phyloP scores from a whole-genome alignment of 164 flowering plant genomes.

The Piper longum region DNA sequence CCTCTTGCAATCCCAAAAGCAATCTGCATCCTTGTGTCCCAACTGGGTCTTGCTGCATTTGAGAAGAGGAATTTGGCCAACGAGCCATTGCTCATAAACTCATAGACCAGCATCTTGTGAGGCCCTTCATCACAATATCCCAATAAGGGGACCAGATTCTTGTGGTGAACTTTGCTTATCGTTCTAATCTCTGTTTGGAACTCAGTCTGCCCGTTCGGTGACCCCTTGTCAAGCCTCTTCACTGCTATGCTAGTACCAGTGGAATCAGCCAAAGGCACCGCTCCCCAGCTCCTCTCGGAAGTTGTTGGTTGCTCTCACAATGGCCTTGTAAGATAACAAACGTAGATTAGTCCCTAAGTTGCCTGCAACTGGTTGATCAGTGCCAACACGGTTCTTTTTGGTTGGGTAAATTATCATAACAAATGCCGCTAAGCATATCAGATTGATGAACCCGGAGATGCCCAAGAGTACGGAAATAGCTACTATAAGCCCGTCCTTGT shows the following conservation, averaged over 20 bases:
- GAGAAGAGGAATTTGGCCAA: constrained; percentile 10
- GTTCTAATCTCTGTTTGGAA: constrained; percentile 5
- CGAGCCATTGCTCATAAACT: constrained; percentile 14
- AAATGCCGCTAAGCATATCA: constrained; percentile 1
- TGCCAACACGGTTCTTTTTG: neutral
- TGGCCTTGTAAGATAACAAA: constrained; percentile 6
- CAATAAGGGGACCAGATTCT: neutral
- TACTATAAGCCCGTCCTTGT: constrained; percentile 5
- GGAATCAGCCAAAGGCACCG: constrained; percentile 7
- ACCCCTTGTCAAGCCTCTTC: constrained; percentile 7
- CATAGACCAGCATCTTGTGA: constrained; percentile 12
- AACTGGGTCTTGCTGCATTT: constrained; percentile 5
- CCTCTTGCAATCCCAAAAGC: constrained; percentile 15
- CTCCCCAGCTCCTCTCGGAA: constrained; percentile 14
- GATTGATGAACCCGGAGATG: constrained; percentile 27
- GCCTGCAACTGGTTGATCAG: neutral
- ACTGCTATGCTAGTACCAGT: constrained; percentile 3
- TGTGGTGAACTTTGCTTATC: neutral
- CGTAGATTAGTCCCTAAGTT: neutral
- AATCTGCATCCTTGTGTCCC: constrained; percentile 6
- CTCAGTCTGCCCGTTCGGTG: neutral
- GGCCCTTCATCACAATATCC: constrained; percentile 6
- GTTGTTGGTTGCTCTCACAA: constrained; percentile 9
- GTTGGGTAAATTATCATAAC: neutral
- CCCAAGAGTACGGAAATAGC: constrained; percentile 20